Evolutionary conservation across 768 basidiomycete species (phyloP).

Genomic region (Lentinus brumalis): DNA sequence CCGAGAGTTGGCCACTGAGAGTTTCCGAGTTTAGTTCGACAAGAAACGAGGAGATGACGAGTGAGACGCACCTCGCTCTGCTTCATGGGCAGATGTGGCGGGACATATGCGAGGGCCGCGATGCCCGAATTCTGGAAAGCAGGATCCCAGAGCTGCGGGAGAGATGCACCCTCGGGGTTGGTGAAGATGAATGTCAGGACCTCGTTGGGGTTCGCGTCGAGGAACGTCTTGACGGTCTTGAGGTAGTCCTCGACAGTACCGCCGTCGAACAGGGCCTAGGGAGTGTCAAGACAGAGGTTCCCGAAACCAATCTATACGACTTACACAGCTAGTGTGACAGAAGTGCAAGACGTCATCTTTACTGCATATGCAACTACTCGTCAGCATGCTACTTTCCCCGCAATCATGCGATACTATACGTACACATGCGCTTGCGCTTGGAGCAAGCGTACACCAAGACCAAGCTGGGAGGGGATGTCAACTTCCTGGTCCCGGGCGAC

Average conservation of each 20-base stretch:
- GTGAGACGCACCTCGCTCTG: conserved; percentile 24
- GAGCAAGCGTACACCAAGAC: conserved; percentile 54
- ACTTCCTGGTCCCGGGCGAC: conserved; percentile 55
- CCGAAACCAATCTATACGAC: conserved; percentile 18
- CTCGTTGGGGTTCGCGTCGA: conserved; percentile 64
- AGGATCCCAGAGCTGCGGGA: conserved; percentile 51
- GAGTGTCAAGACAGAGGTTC: neutral
- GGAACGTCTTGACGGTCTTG: conserved; percentile 48
- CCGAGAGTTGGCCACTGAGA: conserved; percentile 66
- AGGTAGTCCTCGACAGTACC: conserved; percentile 44
- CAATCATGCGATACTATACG: conserved; percentile 7
- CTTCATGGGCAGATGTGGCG: conserved; percentile 36
- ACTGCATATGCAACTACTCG: conserved; percentile 1
- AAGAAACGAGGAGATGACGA: neutral
- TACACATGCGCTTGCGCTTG: conserved; percentile 50
- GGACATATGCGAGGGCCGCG: conserved; percentile 47
- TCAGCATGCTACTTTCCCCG: neutral
- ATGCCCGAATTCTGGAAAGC: conserved; percentile 53
- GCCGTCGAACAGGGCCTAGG: conserved; percentile 50
- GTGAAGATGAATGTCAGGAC: conserved; percentile 68
- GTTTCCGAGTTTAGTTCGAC: neutral
- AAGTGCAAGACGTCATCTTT: conserved; percentile 55
- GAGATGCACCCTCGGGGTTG: conserved; percentile 58
- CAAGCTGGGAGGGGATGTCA: conserved; percentile 50
- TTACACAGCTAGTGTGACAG: conserved; percentile 59